These are phyloP conservation scores for Durusdinium trenchii DNA, from an alignment of 73 alveolate species.

Conservation along the genomic window DNA sequence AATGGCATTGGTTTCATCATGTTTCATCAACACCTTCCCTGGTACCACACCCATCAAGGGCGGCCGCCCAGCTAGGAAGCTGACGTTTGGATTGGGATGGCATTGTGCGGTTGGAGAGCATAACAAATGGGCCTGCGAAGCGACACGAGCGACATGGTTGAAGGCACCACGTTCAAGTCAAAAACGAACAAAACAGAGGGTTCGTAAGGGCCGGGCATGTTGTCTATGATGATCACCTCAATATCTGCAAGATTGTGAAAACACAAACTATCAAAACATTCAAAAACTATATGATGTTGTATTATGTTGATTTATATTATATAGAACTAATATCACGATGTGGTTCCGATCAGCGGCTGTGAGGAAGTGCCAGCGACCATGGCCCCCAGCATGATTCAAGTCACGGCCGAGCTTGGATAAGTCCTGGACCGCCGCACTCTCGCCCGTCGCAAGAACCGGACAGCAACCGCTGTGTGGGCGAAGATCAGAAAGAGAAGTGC, in stretches of 20 bases:
- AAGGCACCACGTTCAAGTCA: not conserved
- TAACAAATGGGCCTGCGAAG: slow-evolving; percentile 96
- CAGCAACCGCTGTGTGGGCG: not conserved
- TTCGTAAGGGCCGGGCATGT: slow-evolving; percentile 76
- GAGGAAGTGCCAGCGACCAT: not conserved
- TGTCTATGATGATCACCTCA: slow-evolving; percentile 98
- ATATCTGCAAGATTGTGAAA: not conserved
- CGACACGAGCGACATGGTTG: not conserved
- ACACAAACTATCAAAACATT: not conserved
- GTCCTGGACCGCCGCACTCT: too few species aligned
- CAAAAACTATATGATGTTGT: not conserved
- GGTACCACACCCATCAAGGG: too few species aligned
- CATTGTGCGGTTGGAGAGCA: slow-evolving; percentile 97
- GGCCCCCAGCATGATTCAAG: slow-evolving; percentile 79
- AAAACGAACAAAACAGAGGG: too few species aligned
- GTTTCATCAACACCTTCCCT: too few species aligned
- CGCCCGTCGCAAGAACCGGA: too few species aligned
- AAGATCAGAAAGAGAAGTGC: not conserved
- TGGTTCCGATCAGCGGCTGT: not conserved
- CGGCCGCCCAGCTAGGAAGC: not conserved
- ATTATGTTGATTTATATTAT: not conserved
- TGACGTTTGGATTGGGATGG: slow-evolving; percentile 96
- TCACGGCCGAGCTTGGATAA: slow-evolving; percentile 97
- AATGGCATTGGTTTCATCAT: not conserved
- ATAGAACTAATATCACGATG: not conserved